A percentile compares a stretch with the other conserved stretches of the same genome.
These are phyloP conservation scores for Carex parvula DNA, from an alignment of 176 grass and related monocot species.

Conservation along the genomic window DNA sequence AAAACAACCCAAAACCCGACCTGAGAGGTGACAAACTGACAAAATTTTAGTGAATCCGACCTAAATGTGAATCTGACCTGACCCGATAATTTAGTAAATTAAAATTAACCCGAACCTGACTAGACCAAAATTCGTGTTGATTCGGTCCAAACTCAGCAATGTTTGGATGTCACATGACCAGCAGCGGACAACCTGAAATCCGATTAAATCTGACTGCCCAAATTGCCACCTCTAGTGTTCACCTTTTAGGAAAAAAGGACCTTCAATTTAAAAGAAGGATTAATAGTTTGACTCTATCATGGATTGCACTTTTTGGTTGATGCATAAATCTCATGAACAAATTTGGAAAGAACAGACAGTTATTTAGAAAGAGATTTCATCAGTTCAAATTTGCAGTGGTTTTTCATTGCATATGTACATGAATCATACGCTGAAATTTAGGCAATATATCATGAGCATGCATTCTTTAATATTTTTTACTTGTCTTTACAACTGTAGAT, in stretches of 20 bases:
- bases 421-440: background rate
- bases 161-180: background rate
- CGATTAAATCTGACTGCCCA: background rate
- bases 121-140: background rate
- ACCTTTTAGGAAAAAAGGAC: background rate
- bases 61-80: background rate
- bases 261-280: background rate
- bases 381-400: background rate
- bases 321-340: background rate
- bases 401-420: background rate
- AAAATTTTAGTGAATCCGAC: background rate
- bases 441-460: background rate
- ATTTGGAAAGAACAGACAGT: background rate
- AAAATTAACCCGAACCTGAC: background rate
- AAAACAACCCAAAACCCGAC: too few species aligned
- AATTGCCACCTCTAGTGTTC: background rate
- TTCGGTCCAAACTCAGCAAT: background rate
- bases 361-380: background rate
- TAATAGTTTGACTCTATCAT: background rate
- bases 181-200: background rate
- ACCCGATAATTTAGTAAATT: background rate
- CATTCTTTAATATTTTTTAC: background rate
- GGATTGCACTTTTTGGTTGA: background rate
- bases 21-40: background rate
- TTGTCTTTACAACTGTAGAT: conserved; percentile 42